A percentile compares a stretch with the other conserved stretches of the same genome.
These are phyloP conservation scores for Fusarium burgessii DNA, from an alignment of 2,329 filamentous ascomycete genomes.

Conservation along the genomic window DNA sequence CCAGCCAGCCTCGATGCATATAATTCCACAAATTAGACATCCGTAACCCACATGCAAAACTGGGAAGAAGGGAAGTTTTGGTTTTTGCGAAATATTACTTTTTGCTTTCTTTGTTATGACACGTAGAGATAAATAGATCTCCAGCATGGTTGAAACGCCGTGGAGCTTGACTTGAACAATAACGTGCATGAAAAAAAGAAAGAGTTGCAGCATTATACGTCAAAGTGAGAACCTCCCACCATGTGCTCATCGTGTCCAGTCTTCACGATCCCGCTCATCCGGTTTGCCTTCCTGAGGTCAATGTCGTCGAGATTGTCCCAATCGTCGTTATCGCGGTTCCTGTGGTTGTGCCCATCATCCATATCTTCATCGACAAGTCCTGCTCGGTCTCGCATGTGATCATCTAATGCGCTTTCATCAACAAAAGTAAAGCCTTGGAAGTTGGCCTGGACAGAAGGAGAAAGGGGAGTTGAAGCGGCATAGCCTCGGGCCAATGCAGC, in stretches of 20 bases:
- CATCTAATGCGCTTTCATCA: conserved; percentile 95
- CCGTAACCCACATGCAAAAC: conserved; percentile 44
- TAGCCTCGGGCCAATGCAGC: conserved; percentile 87
- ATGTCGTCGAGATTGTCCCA: conserved; percentile 71
- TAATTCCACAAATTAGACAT: conserved; percentile 53
- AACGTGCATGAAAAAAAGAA: conserved; percentile 27
- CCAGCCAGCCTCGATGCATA: conserved; percentile 46
- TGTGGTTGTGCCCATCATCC: conserved; percentile 64
- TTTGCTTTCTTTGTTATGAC: conserved; percentile 44
- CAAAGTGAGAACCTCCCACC: conserved; percentile 72
- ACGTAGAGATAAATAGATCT: conserved; percentile 40
- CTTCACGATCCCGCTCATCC: conserved; percentile 74
- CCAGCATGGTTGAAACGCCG: conserved; percentile 43
- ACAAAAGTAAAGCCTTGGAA: conserved; percentile 99
- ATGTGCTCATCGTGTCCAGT: conserved; percentile 72
- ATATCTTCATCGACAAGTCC: conserved; percentile 68
- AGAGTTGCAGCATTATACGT: conserved; percentile 61
- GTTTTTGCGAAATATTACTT: conserved; percentile 48
- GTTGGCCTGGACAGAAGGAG: conserved; percentile 95
- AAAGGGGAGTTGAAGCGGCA: conserved; percentile 89
- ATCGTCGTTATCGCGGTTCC: conserved; percentile 57
- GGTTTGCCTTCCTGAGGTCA: conserved; percentile 64
- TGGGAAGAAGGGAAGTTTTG: conserved; percentile 19
- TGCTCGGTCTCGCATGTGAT: conserved; percentile 74
- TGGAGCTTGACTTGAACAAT: conserved; percentile 38